Conservation (phyloP, 108 stramenopile species). For the Cyclotella cryptica region DNA sequence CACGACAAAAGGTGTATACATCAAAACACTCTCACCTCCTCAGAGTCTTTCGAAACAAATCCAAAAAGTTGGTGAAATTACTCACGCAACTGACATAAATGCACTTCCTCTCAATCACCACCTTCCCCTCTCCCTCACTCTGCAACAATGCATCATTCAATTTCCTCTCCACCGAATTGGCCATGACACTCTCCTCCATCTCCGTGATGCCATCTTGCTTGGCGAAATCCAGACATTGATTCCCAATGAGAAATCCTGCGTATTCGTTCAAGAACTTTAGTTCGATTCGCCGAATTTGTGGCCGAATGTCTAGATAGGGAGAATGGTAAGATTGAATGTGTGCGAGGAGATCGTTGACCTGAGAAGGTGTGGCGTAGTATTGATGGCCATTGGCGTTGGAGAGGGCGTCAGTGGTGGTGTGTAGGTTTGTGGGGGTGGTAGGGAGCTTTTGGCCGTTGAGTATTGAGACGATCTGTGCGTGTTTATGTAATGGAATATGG, state of each 20-base stretch:
- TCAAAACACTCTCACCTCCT: neutral
- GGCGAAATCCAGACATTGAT: constrained; percentile 83
- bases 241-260: constrained; percentile 79
- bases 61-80: constrained; percentile 91
- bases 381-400: constrained; percentile 74
- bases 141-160: constrained; percentile 78
- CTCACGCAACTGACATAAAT: constrained; percentile 78
- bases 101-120: constrained; percentile 63
- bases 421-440: constrained; percentile 24
- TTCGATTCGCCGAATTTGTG: constrained; percentile 69
- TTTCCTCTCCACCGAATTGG: constrained; percentile 80
- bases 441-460: constrained; percentile 68
- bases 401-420: constrained; percentile 71
- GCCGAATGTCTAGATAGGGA: constrained; percentile 65
- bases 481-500: neutral
- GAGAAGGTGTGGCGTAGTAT: constrained; percentile 65
- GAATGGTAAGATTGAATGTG: constrained; percentile 72
- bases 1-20: neutral
- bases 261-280: constrained; percentile 65
- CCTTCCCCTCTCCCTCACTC: constrained; percentile 61
- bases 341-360: constrained; percentile 62
- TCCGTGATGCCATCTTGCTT: constrained; percentile 93
- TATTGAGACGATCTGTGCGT: constrained; percentile 41
- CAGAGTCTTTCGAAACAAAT: constrained; percentile 81
- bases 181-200: constrained; percentile 85